Evolutionary conservation across 1,284 basidiomycete genomes (phyloP), one percentile per base, ranked within the genome.

Genomic region (Sporisorium graminicola): DNA sequence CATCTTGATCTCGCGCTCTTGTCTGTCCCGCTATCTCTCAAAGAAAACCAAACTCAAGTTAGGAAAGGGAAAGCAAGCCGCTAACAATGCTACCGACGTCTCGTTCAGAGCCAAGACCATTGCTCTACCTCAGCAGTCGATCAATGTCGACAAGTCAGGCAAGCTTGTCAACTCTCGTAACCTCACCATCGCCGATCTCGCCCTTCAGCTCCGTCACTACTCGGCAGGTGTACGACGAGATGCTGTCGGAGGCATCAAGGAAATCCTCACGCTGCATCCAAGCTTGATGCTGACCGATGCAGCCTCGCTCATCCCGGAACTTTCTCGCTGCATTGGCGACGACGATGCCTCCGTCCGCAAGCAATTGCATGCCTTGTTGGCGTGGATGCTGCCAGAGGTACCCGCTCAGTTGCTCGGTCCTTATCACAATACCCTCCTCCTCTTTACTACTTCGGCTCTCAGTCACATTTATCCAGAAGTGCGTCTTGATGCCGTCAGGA

Each of bases 11-110:
- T n/a, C n/a, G n/a, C n/a, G 5, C 8, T 6, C 14, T 26, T 24
- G 13, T 37, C n/a, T 3, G 18, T 40, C 3, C 13, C 2, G 13
- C 58, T 22, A 31, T 20, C 27, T 58, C 40, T 18, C 3, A 49
- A 26, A 97, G 94, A 98, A 96, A 93, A 91, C 93, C 26, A 98
- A 94, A 86, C 89, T 96, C 51, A 98, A 97, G 87, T 92, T 99
- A 55, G 96, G 96, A 37, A 98, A 96, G 86, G 94, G 93, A 53
- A 98, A 96, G 86, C 91, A 93, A 82, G 83, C 88, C 9, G 89
- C 94, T 10, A 90, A 88, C 58, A 98, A 98, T 89, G 93, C 91
- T 10, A 91, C 97, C 74, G 94, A 98, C 86, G 98, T 95, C 1
- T 95, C 94, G 0, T 98, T 96, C 90, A 97, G 95, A 86, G 91